Evolutionary conservation across 495 filamentous ascomycete species (phyloP).

Genomic region (Daldinia decipiens): DNA sequence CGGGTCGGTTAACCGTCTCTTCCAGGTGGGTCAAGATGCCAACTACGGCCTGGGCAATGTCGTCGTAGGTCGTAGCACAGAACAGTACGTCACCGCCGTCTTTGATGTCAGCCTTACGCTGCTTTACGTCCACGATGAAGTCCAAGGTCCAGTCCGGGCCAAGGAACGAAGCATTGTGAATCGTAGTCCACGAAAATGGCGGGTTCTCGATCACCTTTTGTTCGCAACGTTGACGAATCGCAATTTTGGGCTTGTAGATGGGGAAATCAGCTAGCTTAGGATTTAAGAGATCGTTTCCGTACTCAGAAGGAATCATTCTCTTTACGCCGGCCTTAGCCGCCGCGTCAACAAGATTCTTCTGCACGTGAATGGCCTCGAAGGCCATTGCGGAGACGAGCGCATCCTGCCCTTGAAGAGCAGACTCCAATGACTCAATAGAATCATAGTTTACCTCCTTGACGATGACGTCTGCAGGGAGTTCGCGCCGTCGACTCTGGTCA

Average conservation of each 20-base stretch:
- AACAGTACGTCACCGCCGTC: conserved; percentile 42
- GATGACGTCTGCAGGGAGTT: conserved; percentile 52
- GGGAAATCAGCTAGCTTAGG: conserved; percentile 53
- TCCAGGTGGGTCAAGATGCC: conserved; percentile 43
- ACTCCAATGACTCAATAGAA: conserved; percentile 60
- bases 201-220: conserved; percentile 47
- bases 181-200: conserved; percentile 56
- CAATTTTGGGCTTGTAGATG: conserved; percentile 54
- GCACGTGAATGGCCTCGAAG: conserved; percentile 47
- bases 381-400: conserved; percentile 62
- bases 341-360: conserved; percentile 66
- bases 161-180: conserved; percentile 57
- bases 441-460: conserved; percentile 63
- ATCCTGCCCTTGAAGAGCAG: conserved; percentile 62
- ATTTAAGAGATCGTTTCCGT: conserved; percentile 53
- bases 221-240: conserved; percentile 52
- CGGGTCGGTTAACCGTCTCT: conserved; percentile 41
- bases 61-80: conserved; percentile 41
- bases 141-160: conserved; percentile 45
- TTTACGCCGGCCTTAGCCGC: conserved; percentile 63
- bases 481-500: conserved; percentile 14
- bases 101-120: conserved; percentile 42
- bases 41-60: conserved; percentile 41
- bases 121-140: conserved; percentile 44
- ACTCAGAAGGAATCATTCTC: conserved; percentile 70